phyloP scores from a whole-genome alignment of 148 eudicot species.

The Drosera capensis region DNA sequence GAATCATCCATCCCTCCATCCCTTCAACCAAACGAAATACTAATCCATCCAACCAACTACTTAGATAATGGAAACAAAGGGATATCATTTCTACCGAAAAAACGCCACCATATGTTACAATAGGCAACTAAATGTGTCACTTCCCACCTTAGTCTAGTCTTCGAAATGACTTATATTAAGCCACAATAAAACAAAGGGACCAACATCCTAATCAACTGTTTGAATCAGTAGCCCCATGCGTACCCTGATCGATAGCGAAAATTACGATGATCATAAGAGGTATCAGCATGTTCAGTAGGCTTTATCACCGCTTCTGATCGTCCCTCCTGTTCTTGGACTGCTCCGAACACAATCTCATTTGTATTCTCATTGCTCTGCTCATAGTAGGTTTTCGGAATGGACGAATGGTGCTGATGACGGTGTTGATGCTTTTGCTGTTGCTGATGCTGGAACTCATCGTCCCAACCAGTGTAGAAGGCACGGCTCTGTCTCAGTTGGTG shows the following conservation, averaged over 20 bases:
- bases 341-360: constrained; percentile 77
- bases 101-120: no score
- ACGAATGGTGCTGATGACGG: constrained; percentile 48
- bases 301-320: constrained; percentile 32
- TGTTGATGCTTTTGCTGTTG: constrained; percentile 35
- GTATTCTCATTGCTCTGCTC: constrained; percentile 64
- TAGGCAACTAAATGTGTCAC: no score
- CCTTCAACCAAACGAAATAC: no score
- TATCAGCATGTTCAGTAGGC: constrained; percentile 49
- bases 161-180: no score
- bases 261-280: constrained; percentile 14
- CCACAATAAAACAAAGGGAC: no score
- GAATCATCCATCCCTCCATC: no score
- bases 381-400: constrained; percentile 61
- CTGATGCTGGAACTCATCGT: constrained; percentile 34
- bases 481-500: constrained; percentile 62
- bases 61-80: no score
- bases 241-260: constrained; percentile 26
- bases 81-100: no score
- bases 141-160: no score
- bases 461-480: constrained; percentile 53
- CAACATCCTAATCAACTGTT: no score
- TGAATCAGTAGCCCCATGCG: constrained; percentile 17
- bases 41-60: no score
- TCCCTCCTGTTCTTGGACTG: constrained; percentile 61